phyloP scores from a whole-genome alignment of 2,329 filamentous ascomycete genomes.

The Pyrenophora graminea region DNA sequence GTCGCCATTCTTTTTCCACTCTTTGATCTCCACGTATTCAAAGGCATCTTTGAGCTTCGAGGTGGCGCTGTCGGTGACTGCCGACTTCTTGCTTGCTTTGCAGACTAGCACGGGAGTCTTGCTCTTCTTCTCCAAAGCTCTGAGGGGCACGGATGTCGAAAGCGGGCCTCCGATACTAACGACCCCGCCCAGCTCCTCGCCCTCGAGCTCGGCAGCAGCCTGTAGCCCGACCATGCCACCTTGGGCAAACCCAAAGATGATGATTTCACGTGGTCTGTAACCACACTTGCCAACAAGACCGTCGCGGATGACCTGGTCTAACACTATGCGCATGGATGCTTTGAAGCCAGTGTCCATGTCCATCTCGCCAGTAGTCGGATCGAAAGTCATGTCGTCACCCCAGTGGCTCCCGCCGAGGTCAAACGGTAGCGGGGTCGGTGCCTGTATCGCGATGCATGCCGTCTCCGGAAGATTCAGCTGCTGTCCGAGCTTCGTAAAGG shows the following conservation, averaged over 20 bases:
- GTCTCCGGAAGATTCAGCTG: constrained; percentile 77
- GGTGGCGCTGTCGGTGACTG: constrained; percentile 66
- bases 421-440: constrained; percentile 69
- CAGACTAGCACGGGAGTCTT: constrained; percentile 68
- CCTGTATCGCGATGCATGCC: constrained; percentile 73
- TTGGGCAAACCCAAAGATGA: constrained; percentile 62
- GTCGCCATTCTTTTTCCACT: constrained; percentile 65
- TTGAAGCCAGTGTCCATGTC: constrained; percentile 61
- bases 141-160: constrained; percentile 46
- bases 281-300: constrained; percentile 55
- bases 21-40: constrained; percentile 48
- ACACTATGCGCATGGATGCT: constrained; percentile 48
- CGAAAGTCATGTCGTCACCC: constrained; percentile 63
- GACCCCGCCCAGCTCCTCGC: constrained; percentile 59
- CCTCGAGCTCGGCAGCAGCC: constrained; percentile 44
- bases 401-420: constrained; percentile 68
- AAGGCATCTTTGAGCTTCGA: constrained; percentile 70
- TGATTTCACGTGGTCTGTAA: constrained; percentile 55
- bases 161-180: constrained; percentile 67
- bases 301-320: constrained; percentile 51
- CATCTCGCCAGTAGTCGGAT: constrained; percentile 56
- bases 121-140: constrained; percentile 53
- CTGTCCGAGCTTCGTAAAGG: constrained; percentile 71
- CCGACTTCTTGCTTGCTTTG: constrained; percentile 55
- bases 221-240: constrained; percentile 61